Evolutionary conservation across 352 stramenopile genomes (phyloP).

Genomic region (Phytophthora hybrid): DNA sequence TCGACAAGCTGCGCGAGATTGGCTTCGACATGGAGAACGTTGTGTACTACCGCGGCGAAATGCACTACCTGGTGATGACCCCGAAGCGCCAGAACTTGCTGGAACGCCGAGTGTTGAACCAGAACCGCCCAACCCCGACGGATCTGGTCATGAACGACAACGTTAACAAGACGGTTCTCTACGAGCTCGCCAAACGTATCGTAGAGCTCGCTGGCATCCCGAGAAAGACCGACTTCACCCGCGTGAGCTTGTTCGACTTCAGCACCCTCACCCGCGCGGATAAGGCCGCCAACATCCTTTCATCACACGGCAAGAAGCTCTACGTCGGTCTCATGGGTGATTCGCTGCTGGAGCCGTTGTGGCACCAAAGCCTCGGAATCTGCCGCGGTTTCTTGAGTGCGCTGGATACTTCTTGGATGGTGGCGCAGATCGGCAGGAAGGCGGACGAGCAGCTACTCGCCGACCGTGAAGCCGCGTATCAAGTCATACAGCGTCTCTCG

Average conservation of each 20-base stretch:
- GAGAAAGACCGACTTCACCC: slow-evolving; percentile 59
- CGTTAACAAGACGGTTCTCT: slow-evolving; percentile 55
- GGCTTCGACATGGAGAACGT: slow-evolving; percentile 80
- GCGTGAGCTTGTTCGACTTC: slow-evolving; percentile 83
- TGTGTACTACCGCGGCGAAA: slow-evolving; percentile 84
- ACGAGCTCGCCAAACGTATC: slow-evolving; percentile 63
- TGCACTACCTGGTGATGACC: slow-evolving; percentile 89
- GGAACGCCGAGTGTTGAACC: slow-evolving; percentile 62
- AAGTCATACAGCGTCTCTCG: slow-evolving; percentile 67
- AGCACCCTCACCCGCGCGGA: slow-evolving; percentile 72
- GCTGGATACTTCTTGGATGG: slow-evolving; percentile 75
- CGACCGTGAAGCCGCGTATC: slow-evolving; percentile 71
- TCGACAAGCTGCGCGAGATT: slow-evolving; percentile 66
- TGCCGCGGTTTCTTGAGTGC: slow-evolving; percentile 80
- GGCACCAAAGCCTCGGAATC: slow-evolving; percentile 73
- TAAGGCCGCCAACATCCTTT: slow-evolving; percentile 70
- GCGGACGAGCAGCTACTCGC: slow-evolving; percentile 71
- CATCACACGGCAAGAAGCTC: slow-evolving; percentile 67
- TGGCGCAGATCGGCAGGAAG: slow-evolving; percentile 64
- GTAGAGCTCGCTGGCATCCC: slow-evolving; percentile 78
- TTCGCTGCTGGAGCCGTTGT: slow-evolving; percentile 79
- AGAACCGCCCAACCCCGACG: slow-evolving; percentile 56
- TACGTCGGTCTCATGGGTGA: slow-evolving; percentile 82
- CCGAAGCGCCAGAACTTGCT: slow-evolving; percentile 74
- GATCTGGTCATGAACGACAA: slow-evolving; percentile 71